Evolutionary conservation across 305 asterid genomes (phyloP), one percentile per base, ranked within the genome.

Genomic region (Rubia balearica): DNA sequence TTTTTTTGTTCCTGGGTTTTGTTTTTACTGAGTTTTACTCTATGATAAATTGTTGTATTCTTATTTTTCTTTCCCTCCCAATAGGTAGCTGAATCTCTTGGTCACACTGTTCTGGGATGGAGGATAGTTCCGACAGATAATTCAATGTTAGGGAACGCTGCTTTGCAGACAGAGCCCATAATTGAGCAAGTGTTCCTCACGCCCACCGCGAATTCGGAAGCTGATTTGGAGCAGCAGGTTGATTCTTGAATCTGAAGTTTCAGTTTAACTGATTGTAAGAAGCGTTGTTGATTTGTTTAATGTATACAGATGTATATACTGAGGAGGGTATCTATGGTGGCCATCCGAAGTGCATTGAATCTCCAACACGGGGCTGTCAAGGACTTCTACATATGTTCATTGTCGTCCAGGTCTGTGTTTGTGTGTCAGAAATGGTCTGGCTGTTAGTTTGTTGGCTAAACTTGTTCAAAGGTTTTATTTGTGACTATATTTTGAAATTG

Each of bases 181-280:
- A 87, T 90, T 73, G 99, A 95, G 80, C 99, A 95, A 84, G 99
- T 92, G 67, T 95, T 92, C 82, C 98, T 95, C 78, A 92, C 99
- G 10, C 85, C 88, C 45, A 83, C 97, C 49, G 85, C 91, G 5
- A 80, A 81, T 71, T 90, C 99, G 21, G 86, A 85, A 78, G 96
- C 92, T 42, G 97, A 95, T 82, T 68, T 95, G 56, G 99, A 95
- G 77, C 97, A 89, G 69, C 99, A 95, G 98, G 98, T 95, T 77
- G 56, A 4, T 22, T 60, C 68, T 40, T 30, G 41, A 61, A n/a
- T 6, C 24, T 5, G 57, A 17, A 51, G 17, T 51, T 51, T 56
- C 27, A 5, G 33, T 17, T 55, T 67, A 27, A 40, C 64, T 38
- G 9, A 55, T 10, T 59, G 42, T 53, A 21, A 46, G 61, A 56